These are phyloP conservation scores for Talaromyces piceae DNA, from an alignment of 2,329 filamentous ascomycete species.

Conservation along the genomic window DNA sequence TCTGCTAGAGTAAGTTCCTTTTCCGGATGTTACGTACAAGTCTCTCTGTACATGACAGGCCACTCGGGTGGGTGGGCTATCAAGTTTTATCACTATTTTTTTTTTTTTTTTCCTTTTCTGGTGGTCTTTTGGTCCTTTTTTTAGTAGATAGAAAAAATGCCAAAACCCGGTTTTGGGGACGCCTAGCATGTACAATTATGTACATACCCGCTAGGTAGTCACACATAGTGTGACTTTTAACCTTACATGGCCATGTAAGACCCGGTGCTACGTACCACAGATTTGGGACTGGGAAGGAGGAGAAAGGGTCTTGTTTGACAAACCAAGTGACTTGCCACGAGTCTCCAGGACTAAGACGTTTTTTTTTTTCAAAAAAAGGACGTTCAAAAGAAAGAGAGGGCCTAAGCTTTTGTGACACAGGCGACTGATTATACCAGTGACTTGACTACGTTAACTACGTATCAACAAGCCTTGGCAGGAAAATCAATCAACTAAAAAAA, in stretches of 20 bases:
- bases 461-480: neutral
- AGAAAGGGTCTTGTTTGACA: neutral
- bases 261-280: too few relatives aligned
- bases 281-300: neutral
- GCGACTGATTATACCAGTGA: too few relatives aligned
- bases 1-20: conserved; percentile 2
- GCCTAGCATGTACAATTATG: neutral
- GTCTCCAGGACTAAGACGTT: neutral
- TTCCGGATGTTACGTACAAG: conserved; percentile 3
- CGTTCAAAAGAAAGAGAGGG: too few relatives aligned
- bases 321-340: neutral
- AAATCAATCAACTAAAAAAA: neutral
- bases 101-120: neutral
- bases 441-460: neutral
- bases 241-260: neutral
- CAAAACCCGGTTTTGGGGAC: neutral
- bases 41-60: too few relatives aligned
- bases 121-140: neutral
- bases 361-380: too few relatives aligned
- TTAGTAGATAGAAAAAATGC: neutral
- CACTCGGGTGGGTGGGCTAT: too few relatives aligned
- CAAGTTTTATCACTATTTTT: neutral
- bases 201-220: neutral
- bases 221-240: neutral
- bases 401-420: too few relatives aligned